A percentile compares a stretch with the other conserved stretches of the same genome.
These are phyloP conservation scores for Chlamydomonas sp. DNA, from an alignment of 139 green algal genomes.

Conservation along the genomic window DNA sequence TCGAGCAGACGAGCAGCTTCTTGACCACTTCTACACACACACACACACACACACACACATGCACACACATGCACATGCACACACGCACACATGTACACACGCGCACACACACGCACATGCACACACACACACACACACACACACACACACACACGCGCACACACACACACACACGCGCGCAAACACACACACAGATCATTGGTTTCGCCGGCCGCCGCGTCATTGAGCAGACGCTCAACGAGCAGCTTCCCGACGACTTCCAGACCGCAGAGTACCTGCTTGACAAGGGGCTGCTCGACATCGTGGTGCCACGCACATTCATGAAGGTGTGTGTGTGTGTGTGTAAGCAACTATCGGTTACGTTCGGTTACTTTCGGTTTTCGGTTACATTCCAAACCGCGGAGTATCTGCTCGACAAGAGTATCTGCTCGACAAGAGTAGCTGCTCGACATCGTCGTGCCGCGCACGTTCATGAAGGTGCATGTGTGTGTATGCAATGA, in stretches of 20 bases:
- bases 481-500: no score
- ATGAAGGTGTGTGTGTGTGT: slow-evolving; percentile 44
- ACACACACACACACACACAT: no score
- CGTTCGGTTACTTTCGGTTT: no score
- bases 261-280: slow-evolving; percentile 61
- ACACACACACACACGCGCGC: no score
- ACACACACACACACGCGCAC: not conserved
- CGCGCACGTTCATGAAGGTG: slow-evolving; percentile 28
- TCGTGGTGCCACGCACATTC: slow-evolving; percentile 53
- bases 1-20: slow-evolving; percentile 68
- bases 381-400: slow-evolving; percentile 18
- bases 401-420: slow-evolving; percentile 37
- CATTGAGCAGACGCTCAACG: slow-evolving; percentile 57
- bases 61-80: no score
- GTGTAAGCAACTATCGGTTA: no score
- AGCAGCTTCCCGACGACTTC: slow-evolving; percentile 58
- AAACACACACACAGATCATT: no score
- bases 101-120: not conserved
- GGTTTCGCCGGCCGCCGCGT: slow-evolving; percentile 51
- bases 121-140: not conserved
- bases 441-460: slow-evolving; percentile 33
- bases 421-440: no score
- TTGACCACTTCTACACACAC: no score
- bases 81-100: no score
- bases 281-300: slow-evolving; percentile 51